Percentiles rank a stretch among this genome's conserved stretches.
phyloP scores from a whole-genome alignment of 1,139 yeast species.

The Protomyces pachydermus region DNA sequence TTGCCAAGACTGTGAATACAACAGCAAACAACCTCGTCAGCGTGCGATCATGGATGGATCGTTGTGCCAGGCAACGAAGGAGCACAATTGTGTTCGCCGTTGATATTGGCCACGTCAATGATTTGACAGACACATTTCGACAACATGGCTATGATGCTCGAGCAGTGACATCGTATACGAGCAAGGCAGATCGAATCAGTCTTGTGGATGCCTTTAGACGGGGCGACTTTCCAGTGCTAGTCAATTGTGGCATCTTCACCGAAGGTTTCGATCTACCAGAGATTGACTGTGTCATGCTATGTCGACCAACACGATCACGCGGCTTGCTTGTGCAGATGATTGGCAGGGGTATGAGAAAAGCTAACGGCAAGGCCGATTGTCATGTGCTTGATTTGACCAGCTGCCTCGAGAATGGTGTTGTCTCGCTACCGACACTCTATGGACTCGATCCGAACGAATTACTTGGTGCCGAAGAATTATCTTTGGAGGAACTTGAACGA shows the following conservation, averaged over 20 bases:
- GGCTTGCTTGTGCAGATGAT: slow-evolving; percentile 78
- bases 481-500: slow-evolving; percentile 14
- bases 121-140: slow-evolving; percentile 53
- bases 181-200: slow-evolving; percentile 48
- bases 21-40: slow-evolving; percentile 53
- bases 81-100: slow-evolving; percentile 77
- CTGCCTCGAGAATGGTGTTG: slow-evolving; percentile 54
- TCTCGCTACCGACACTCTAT: slow-evolving; percentile 57
- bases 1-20: slow-evolving; percentile 56
- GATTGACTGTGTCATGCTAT: slow-evolving; percentile 72
- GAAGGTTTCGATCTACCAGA: slow-evolving; percentile 96
- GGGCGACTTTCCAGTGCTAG: slow-evolving; percentile 64
- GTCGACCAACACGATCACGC: slow-evolving; percentile 75
- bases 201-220: slow-evolving; percentile 55
- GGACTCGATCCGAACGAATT: slow-evolving; percentile 45
- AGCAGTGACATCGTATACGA: slow-evolving; percentile 66
- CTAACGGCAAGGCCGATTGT: slow-evolving; percentile 59
- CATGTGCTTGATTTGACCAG: slow-evolving; percentile 75
- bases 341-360: slow-evolving; percentile 76
- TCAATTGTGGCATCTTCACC: slow-evolving; percentile 83
- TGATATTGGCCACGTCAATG: slow-evolving; percentile 60
- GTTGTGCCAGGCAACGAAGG: slow-evolving; percentile 42
- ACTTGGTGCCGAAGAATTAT: slow-evolving; percentile 17
- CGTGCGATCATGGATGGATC: slow-evolving; percentile 52
- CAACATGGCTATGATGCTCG: slow-evolving; percentile 63